Conservation (phyloP, 768 basidiomycete genomes). For the Suillus fuscotomentosus region DNA sequence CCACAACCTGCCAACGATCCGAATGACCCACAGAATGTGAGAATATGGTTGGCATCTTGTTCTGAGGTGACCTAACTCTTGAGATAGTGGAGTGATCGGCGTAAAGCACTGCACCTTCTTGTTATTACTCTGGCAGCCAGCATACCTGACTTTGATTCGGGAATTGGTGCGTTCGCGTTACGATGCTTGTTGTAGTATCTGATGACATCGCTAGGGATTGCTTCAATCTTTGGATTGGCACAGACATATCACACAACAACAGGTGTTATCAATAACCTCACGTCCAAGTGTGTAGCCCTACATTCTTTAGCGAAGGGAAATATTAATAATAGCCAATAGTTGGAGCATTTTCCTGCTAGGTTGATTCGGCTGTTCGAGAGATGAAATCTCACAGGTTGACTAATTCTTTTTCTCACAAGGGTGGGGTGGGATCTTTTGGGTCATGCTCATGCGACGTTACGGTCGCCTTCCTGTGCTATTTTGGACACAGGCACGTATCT, state of each 20-base stretch:
- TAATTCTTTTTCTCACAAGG: slow-evolving; percentile 13
- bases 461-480: slow-evolving; percentile 31
- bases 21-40: slow-evolving; percentile 56
- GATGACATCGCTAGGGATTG: slow-evolving; percentile 38
- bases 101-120: slow-evolving; percentile 45
- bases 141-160: slow-evolving; percentile 54
- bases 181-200: neutral
- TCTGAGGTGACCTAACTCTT: neutral
- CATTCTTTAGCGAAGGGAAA: neutral
- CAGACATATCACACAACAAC: slow-evolving; percentile 43
- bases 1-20: slow-evolving; percentile 52
- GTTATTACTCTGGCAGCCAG: slow-evolving; percentile 52
- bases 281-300: slow-evolving; percentile 35
- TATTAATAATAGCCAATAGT: slow-evolving; percentile 13
- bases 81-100: slow-evolving; percentile 42
- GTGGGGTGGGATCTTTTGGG: slow-evolving; percentile 30
- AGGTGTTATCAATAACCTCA: slow-evolving; percentile 49
- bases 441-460: slow-evolving; percentile 29
- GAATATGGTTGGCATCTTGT: slow-evolving; percentile 12
- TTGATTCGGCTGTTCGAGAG: slow-evolving; percentile 10
- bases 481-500: slow-evolving; percentile 22
- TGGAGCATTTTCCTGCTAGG: slow-evolving; percentile 52
- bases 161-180: slow-evolving; percentile 37
- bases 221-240: slow-evolving; percentile 47
- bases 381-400: neutral